Percentiles rank a stretch among this genome's conserved stretches.
phyloP scores from a whole-genome alignment of 208 protist genomes.

The Wallacemonas sp. region DNA sequence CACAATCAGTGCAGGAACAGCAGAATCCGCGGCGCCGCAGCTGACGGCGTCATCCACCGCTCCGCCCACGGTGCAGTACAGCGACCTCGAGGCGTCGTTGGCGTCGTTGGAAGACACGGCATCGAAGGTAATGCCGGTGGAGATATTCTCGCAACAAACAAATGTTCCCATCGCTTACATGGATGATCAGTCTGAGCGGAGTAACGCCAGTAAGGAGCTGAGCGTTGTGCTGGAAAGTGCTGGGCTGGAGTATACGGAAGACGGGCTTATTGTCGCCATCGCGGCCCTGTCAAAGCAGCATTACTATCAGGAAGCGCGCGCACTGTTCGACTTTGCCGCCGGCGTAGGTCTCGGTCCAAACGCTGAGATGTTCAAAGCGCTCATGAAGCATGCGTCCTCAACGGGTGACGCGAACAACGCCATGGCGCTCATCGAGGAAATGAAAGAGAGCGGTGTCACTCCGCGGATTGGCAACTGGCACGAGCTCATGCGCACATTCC shows the following conservation, averaged over 20 bases:
- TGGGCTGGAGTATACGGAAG: constrained; percentile 80
- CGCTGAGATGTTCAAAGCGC: constrained; percentile 80
- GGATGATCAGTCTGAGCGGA: constrained; percentile 75
- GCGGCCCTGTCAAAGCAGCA: constrained; percentile 60
- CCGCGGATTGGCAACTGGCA: constrained; percentile 92
- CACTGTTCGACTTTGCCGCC: constrained; percentile 73
- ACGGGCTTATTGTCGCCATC: constrained; percentile 69
- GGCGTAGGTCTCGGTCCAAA: constrained; percentile 67
- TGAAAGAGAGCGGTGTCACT: constrained; percentile 83
- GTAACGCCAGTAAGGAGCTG: constrained; percentile 76
- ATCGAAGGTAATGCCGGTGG: constrained; percentile 25
- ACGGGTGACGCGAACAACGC: constrained; percentile 64
- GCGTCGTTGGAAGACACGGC: neutral
- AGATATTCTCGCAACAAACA: constrained; percentile 43
- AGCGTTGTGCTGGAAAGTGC: constrained; percentile 49
- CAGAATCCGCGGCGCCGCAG: neutral
- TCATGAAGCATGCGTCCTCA: constrained; percentile 70
- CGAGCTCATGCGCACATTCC: constrained; percentile 85
- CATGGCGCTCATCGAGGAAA: constrained; percentile 85
- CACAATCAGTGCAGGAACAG: constrained; percentile 1
- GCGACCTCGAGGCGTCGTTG: constrained; percentile 37
- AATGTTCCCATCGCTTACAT: constrained; percentile 83
- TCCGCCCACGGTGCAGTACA: constrained; percentile 19
- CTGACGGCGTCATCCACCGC: neutral
- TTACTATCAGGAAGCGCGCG: constrained; percentile 56